A percentile compares a stretch with the other conserved stretches of the same genome.
Evolutionary conservation across 1,284 basidiomycete genomes (phyloP).

Genomic region (Fomitopsis schrenkii): DNA sequence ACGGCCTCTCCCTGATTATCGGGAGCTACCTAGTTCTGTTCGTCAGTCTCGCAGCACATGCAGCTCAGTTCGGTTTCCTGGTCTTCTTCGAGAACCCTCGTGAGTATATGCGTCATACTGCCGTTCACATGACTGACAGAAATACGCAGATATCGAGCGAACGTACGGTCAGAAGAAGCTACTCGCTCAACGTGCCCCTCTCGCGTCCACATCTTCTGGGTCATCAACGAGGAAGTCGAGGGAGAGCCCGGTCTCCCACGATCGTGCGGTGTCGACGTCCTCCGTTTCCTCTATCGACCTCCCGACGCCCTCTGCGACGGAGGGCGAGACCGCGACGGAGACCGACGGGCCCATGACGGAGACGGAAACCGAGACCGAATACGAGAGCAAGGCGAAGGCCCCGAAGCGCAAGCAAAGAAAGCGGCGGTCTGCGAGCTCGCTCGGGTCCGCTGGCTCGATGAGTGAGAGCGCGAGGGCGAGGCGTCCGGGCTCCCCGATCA

Average conservation of each 20-base stretch:
- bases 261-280: constrained; percentile 18
- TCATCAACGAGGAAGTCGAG: constrained; percentile 7
- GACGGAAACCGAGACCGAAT: constrained; percentile 49
- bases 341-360: constrained; percentile 63
- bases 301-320: constrained; percentile 65
- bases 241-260: constrained; percentile 10
- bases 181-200: constrained; percentile 78
- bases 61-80: constrained; percentile 94
- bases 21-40: constrained; percentile 93
- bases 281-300: constrained; percentile 22
- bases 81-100: constrained; percentile 98
- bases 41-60: constrained; percentile 89
- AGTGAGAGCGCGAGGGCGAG: constrained; percentile 9
- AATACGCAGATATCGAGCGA: constrained; percentile 77
- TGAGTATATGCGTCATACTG: constrained; percentile 35
- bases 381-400: constrained; percentile 11
- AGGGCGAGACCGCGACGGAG: constrained; percentile 70
- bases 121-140: neutral
- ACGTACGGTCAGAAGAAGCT: constrained; percentile 87
- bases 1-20: constrained; percentile 87
- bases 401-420: constrained; percentile 5
- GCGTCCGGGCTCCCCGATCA: constrained; percentile 14
- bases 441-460: constrained; percentile 6
- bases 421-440: constrained; percentile 10
- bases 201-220: constrained; percentile 26